Evolutionary conservation across 2,329 filamentous ascomycete species (phyloP).

Genomic region (Tolypocladium tropicale): DNA sequence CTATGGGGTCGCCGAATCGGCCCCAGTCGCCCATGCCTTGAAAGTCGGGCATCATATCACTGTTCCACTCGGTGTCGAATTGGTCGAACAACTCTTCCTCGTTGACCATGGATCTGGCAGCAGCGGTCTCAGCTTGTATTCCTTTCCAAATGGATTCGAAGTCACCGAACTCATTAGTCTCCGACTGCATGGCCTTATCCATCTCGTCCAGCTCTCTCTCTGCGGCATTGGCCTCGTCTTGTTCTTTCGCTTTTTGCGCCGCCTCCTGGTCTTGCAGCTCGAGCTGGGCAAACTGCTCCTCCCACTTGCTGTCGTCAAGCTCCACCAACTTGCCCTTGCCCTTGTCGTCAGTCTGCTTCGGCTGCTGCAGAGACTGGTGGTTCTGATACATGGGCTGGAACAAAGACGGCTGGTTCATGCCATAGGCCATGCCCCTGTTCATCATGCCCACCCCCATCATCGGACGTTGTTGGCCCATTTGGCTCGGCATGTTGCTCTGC

Average conservation of each 20-base stretch:
- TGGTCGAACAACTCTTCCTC: conserved; percentile 52
- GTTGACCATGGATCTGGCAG: conserved; percentile 61
- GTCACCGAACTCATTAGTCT: conserved; percentile 69
- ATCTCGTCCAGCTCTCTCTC: conserved; percentile 82
- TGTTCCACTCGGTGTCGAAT: conserved; percentile 72
- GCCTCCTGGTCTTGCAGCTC: conserved; percentile 51
- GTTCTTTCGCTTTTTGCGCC: conserved; percentile 31
- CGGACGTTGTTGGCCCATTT: conserved; percentile 45
- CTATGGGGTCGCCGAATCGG: conserved; percentile 60
- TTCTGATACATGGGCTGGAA: conserved; percentile 38
- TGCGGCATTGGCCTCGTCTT: conserved; percentile 58
- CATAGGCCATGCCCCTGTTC: conserved; percentile 41
- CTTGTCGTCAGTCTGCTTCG: conserved; percentile 45
- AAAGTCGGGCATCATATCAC: conserved; percentile 42
- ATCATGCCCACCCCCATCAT: conserved; percentile 47
- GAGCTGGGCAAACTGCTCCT: conserved; percentile 88
- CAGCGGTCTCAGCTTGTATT: conserved; percentile 66
- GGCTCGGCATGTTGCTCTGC: conserved; percentile 40
- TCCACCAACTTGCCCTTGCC: conserved; percentile 92
- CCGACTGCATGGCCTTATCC: conserved; percentile 58
- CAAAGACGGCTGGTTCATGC: conserved; percentile 34
- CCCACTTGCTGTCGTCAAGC: conserved; percentile 89
- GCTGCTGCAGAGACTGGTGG: conserved; percentile 34
- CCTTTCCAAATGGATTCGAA: conserved; percentile 86
- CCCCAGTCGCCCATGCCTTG: conserved; percentile 55